Percentiles rank a stretch among this genome's conserved stretches.
Evolutionary conservation across 139 green algal genomes (phyloP).

Genomic region (Mychonastes homosphaera): DNA sequence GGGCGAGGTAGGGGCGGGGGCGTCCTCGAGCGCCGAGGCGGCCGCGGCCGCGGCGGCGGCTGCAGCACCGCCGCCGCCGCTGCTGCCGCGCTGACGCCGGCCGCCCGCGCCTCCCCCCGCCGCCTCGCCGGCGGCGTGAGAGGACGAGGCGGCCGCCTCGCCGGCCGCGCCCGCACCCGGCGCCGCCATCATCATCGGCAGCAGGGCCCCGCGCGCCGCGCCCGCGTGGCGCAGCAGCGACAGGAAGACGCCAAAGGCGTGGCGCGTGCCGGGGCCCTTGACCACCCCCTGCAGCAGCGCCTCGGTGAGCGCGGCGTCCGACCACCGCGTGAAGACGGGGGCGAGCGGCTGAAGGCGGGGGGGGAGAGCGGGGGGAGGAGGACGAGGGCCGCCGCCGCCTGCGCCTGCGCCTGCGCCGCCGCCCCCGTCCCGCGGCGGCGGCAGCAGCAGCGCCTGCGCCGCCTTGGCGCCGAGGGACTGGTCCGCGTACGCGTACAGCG

Average conservation of each 20-base stretch:
- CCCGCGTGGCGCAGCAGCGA: conserved; percentile 22
- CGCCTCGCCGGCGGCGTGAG: no score
- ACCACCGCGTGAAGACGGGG: neutral
- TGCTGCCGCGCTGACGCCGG: no score
- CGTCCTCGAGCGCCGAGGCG: no score
- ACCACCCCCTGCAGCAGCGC: conserved; percentile 7
- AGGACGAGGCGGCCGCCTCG: no score
- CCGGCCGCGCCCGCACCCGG: no score
- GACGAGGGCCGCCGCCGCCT: no score
- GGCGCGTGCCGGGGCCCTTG: neutral
- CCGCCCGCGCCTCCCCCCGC: no score
- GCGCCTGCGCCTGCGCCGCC: neutral
- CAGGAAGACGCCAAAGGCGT: conserved; percentile 12
- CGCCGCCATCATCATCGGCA: no score
- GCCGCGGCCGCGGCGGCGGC: no score
- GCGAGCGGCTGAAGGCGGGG: neutral
- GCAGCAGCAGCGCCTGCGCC: conserved; percentile 6
- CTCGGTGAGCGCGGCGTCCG: neutral
- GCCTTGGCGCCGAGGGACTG: conserved; percentile 6
- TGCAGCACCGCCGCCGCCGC: no score
- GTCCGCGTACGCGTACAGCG: conserved; percentile 17
- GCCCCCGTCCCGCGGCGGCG: neutral
- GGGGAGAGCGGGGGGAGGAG: neutral
- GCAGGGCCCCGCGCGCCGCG: no score
- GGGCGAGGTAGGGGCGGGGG: no score